Conservation (phyloP, 2,329 filamentous ascomycete species). For the Fusarium equiseti region DNA sequence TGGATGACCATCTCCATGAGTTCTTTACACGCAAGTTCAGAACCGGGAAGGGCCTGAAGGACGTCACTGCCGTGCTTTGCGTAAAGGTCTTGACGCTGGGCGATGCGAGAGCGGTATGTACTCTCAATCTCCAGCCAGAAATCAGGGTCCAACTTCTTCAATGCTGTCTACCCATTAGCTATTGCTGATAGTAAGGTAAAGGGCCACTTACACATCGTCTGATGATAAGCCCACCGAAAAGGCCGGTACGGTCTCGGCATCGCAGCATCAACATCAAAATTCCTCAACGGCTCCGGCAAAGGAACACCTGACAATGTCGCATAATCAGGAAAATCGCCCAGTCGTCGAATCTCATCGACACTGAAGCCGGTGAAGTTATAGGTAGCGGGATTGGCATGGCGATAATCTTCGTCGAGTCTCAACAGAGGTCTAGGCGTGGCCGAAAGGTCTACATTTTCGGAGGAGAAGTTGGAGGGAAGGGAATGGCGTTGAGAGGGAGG, state of each 20-base stretch:
- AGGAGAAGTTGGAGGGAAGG: constrained; percentile 13
- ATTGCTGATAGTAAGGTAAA: rapidly evolving
- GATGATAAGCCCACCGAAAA: constrained; percentile 86
- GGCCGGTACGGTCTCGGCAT: constrained; percentile 81
- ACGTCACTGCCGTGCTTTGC: constrained; percentile 72
- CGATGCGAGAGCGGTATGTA: constrained; percentile 75
- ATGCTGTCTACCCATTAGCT: constrained; percentile 64
- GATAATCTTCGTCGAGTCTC: constrained; percentile 53
- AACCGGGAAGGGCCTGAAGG: constrained; percentile 77
- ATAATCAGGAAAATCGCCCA: constrained; percentile 86
- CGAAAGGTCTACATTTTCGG: constrained; percentile 23
- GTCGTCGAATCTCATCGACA: constrained; percentile 72
- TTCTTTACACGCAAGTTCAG: constrained; percentile 84
- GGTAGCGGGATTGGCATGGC: constrained; percentile 49
- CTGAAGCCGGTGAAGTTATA: constrained; percentile 78
- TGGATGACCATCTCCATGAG: constrained; percentile 89
- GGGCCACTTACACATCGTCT: constrained; percentile 80
- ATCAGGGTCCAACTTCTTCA: constrained; percentile 81
- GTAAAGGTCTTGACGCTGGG: constrained; percentile 75
- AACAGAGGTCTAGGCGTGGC: constrained; percentile 45
- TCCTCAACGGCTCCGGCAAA: constrained; percentile 70
- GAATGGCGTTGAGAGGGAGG: constrained; percentile 44
- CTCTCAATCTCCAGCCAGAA: constrained; percentile 92
- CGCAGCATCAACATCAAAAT: constrained; percentile 78
- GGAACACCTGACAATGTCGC: constrained; percentile 79